Conservation (phyloP, 768 basidiomycete species). For the Xerocomus potaroensis region DNA sequence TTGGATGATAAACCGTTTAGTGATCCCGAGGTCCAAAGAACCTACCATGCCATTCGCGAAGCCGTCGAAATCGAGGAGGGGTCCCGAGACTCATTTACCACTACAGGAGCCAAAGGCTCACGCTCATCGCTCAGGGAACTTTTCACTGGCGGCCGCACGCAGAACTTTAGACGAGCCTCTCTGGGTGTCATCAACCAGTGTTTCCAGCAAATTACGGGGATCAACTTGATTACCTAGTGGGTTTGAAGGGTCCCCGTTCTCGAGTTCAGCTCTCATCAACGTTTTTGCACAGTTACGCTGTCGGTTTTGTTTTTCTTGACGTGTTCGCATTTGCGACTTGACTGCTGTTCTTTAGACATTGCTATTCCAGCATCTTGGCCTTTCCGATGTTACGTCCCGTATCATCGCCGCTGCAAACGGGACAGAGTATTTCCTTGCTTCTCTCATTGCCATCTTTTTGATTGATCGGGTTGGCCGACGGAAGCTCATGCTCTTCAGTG, state of each 20-base stretch:
- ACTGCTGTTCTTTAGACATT: constrained; percentile 35
- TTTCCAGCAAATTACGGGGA: constrained; percentile 68
- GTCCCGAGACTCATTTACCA: neutral
- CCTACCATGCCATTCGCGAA: constrained; percentile 52
- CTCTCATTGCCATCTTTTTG: constrained; percentile 64
- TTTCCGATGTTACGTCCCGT: constrained; percentile 53
- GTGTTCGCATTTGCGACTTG: neutral
- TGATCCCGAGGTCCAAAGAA: constrained; percentile 44
- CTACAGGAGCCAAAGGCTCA: neutral
- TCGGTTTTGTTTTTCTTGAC: constrained; percentile 10
- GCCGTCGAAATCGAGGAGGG: constrained; percentile 43
- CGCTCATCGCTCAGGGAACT: constrained; percentile 44
- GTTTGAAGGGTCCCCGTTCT: constrained; percentile 25
- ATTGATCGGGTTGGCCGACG: constrained; percentile 74
- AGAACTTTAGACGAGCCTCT: constrained; percentile 57
- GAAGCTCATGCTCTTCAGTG: constrained; percentile 66
- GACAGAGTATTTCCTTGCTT: constrained; percentile 70
- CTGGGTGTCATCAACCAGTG: constrained; percentile 57
- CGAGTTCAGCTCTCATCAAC: constrained; percentile 15
- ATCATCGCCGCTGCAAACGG: constrained; percentile 65
- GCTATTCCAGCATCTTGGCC: constrained; percentile 55
- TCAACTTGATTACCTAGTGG: constrained; percentile 62
- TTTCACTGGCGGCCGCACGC: constrained; percentile 50
- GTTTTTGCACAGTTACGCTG: constrained; percentile 28
- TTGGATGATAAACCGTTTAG: constrained; percentile 49